These are phyloP conservation scores for Byssochlamys sp. DNA, from an alignment of 2,329 filamentous ascomycete species.

Conservation along the genomic window DNA sequence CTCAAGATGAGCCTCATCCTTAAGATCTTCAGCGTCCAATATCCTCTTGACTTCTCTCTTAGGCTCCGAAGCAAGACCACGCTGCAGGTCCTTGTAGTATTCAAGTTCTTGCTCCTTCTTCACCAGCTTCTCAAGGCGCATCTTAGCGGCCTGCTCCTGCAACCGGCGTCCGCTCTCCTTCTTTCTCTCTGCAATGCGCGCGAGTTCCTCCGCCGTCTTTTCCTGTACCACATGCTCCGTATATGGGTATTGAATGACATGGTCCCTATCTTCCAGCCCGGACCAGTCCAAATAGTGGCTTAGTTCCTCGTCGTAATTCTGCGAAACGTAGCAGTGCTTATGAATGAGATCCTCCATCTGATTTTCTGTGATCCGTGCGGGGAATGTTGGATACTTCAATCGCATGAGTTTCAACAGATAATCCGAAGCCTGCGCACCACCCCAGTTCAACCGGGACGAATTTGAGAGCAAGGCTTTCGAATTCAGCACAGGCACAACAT, in stretches of 20 bases:
- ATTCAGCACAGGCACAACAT: constrained; percentile 86
- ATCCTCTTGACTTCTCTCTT: constrained; percentile 86
- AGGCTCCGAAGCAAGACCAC: constrained; percentile 60
- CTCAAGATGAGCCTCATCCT: constrained; percentile 79
- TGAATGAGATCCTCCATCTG: constrained; percentile 81
- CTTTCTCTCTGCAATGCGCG: constrained; percentile 79
- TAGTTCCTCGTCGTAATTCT: constrained; percentile 72
- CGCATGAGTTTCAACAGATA: constrained; percentile 82
- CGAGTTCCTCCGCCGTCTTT: constrained; percentile 90
- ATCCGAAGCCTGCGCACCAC: constrained; percentile 77
- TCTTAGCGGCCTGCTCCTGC: constrained; percentile 93
- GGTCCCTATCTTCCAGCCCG: constrained; percentile 77
- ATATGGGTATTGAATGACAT: constrained; percentile 84
- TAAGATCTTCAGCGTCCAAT: constrained; percentile 81
- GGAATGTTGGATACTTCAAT: constrained; percentile 84
- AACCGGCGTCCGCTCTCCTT: constrained; percentile 85
- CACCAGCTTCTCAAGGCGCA: constrained; percentile 88
- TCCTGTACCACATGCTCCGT: constrained; percentile 82
- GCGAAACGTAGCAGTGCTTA: constrained; percentile 82
- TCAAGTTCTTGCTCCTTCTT: constrained; percentile 92
- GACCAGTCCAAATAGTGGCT: constrained; percentile 76
- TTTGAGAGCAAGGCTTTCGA: constrained; percentile 74
- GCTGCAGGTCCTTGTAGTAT: constrained; percentile 79
- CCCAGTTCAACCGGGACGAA: constrained; percentile 87
- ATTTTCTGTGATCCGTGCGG: constrained; percentile 71